Base-by-base conservation (phyloP, 306 rosid genomes). In the Citrullus colocynthis region DNA sequence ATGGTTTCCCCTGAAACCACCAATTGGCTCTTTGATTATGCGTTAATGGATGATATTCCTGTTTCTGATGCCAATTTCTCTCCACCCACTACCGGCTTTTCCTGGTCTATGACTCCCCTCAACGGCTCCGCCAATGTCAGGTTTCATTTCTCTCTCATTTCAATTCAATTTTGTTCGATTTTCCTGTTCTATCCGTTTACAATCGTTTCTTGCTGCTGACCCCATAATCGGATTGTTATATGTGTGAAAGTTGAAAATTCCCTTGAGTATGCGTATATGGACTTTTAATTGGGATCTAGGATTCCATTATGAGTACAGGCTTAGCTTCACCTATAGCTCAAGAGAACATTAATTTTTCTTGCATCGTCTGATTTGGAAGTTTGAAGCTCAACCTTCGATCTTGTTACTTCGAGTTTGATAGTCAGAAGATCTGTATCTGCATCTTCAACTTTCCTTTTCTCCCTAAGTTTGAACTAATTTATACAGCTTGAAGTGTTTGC, bases 1-100 rank as follows among this genome's bases (percentile, higher is more conserved):
- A 95, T 94, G 98, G 97, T 85, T 60, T 86, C 96, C 77, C 95
- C 97, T 69, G 98, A 94, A 90, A 90, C 81, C 85, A 80, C 86
- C 84, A 90, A 90, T 71, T 94, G 98, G 98, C 84, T 91, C 24
- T 89, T 78, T 85, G 97, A 94, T 81, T 94, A 89, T 55, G 85
- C 74, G 16, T 78, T 94, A 80, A 88, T 94, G 62, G 98, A 94
- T 64, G 97, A 90, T 28, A 83, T 87, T 21, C 76, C 96, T 63
- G 94, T 85, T 66, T 78, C 90, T 1, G 97, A 85, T 51, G 86
- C 72, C 15, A 82, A 76, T 88, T 93, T 91, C 83, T 59, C 85
- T n/a, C 82, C 80, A 9, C 78, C 93, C 24, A 51, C 90, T 78
- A 44, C 96, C 0, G 89, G 81, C 30, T 93, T 94, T 84, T 65